phyloP scores from a whole-genome alignment of 805 yeast genomes.

The Metschnikowia bowlesiae region DNA sequence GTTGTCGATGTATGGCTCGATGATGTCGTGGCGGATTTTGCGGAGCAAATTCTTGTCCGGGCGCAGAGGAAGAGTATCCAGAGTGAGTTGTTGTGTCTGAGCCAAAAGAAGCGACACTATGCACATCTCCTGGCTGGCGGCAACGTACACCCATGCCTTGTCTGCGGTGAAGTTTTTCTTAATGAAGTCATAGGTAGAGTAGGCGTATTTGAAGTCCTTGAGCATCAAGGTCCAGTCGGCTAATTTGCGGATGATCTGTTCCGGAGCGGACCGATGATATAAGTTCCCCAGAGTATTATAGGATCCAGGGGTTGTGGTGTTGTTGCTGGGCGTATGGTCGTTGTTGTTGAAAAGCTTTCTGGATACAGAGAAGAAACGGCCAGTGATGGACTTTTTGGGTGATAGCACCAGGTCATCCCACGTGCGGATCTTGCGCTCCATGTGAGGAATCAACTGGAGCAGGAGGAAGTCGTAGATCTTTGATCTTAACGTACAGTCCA shows the following conservation, averaged over 20 bases:
- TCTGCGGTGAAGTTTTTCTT: slow-evolving; percentile 73
- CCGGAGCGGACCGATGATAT: slow-evolving; percentile 61
- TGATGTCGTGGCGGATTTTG: slow-evolving; percentile 49
- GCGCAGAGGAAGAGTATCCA: slow-evolving; percentile 17
- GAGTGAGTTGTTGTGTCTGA: slow-evolving; percentile 32
- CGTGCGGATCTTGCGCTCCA: slow-evolving; percentile 72
- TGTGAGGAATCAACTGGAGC: slow-evolving; percentile 65
- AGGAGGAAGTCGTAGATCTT: slow-evolving; percentile 46
- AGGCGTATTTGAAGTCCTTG: slow-evolving; percentile 83
- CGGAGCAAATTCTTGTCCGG: slow-evolving; percentile 39
- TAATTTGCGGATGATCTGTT: slow-evolving; percentile 69
- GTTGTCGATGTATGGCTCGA: slow-evolving; percentile 64
- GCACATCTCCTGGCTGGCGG: slow-evolving; percentile 86
- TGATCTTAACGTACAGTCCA: slow-evolving; percentile 37
- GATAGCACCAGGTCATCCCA: slow-evolving; percentile 84
- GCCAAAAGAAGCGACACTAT: slow-evolving; percentile 68
- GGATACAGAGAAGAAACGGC: slow-evolving; percentile 65
- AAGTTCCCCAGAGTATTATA: slow-evolving; percentile 52
- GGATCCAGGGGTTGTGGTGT: slow-evolving; percentile 25
- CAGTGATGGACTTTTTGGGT: slow-evolving; percentile 73
- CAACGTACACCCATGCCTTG: slow-evolving; percentile 75
- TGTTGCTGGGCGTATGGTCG: slow-evolving; percentile 26
- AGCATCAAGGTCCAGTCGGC: slow-evolving; percentile 93
- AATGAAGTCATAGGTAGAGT: slow-evolving; percentile 74
- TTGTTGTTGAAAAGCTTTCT: slow-evolving; percentile 49